Percentiles rank a stretch among this genome's conserved stretches.
phyloP scores from a whole-genome alignment of 2,329 filamentous ascomycete genomes.

The Pezicula radicicola region DNA sequence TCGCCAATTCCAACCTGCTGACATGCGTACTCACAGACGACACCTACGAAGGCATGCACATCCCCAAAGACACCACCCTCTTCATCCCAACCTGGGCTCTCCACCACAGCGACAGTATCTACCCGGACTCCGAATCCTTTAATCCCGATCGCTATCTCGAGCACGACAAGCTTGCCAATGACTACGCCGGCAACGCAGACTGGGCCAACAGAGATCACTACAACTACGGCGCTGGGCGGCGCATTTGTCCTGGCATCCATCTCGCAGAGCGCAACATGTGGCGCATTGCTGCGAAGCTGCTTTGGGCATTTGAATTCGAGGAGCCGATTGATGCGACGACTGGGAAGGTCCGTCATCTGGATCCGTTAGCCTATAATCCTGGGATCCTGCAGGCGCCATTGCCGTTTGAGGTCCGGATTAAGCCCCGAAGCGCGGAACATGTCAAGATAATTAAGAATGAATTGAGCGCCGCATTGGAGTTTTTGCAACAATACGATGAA shows the following conservation, averaged over 20 bases:
- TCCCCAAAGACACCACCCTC: slow-evolving; percentile 36
- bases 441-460: no score
- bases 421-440: neutral
- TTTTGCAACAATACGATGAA: no score
- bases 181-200: slow-evolving; percentile 48
- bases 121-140: slow-evolving; percentile 37
- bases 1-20: neutral
- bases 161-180: neutral
- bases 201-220: slow-evolving; percentile 36
- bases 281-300: slow-evolving; percentile 24
- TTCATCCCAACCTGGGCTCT: slow-evolving; percentile 35
- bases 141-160: slow-evolving; percentile 34
- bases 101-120: slow-evolving; percentile 28
- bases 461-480: no score
- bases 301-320: slow-evolving; percentile 29
- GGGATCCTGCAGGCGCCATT: neutral
- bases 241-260: no score
- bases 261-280: slow-evolving; percentile 25
- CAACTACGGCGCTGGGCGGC: slow-evolving; percentile 28
- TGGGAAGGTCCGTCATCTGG: neutral
- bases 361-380: neutral
- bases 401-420: neutral
- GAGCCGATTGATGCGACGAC: neutral
- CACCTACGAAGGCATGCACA: slow-evolving; percentile 28
- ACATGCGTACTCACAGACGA: slow-evolving; percentile 12